A percentile compares a stretch with the other conserved stretches of the same genome.
Conservation (phyloP, 1,284 basidiomycete genomes). For the Fistulina hepatica region DNA sequence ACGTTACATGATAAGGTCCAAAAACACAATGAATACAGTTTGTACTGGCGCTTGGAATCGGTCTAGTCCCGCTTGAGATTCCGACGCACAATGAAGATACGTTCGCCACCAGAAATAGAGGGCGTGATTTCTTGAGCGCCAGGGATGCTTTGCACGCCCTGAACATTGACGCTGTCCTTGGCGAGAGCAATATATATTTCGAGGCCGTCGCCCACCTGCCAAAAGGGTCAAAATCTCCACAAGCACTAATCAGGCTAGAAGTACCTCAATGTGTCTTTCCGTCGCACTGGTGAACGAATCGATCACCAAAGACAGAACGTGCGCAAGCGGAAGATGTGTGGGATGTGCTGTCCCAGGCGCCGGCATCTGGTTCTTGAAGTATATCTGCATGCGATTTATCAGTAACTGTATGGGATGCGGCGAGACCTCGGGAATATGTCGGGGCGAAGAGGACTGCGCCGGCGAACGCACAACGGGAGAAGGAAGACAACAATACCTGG, state of each 20-base stretch:
- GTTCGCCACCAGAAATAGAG: constrained; percentile 10
- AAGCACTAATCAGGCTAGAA: constrained; percentile 10
- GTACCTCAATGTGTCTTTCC: constrained; percentile 90
- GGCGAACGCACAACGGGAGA: constrained; percentile 15
- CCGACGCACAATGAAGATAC: constrained; percentile 13
- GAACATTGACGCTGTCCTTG: constrained; percentile 6
- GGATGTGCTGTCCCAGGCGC: constrained; percentile 62
- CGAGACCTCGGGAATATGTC: constrained; percentile 1
- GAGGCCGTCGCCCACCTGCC: constrained; percentile 14
- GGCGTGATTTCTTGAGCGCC: constrained; percentile 11
- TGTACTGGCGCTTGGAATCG: no score
- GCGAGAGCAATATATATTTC: constrained; percentile 15
- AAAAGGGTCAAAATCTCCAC: neutral
- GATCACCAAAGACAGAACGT: constrained; percentile 78
- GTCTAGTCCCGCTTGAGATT: constrained; percentile 14
- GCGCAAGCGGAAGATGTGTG: constrained; percentile 67
- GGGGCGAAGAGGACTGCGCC: constrained; percentile 5
- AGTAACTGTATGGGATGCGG: neutral
- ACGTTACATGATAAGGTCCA: no score
- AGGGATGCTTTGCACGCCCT: constrained; percentile 11
- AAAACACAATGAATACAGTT: no score
- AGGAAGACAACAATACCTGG: constrained; percentile 50
- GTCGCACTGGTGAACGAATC: constrained; percentile 92
- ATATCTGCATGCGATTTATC: constrained; percentile 50
- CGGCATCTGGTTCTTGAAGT: constrained; percentile 87